phyloP scores from a whole-genome alignment of 345 rosid species.

The Populus alba region DNA sequence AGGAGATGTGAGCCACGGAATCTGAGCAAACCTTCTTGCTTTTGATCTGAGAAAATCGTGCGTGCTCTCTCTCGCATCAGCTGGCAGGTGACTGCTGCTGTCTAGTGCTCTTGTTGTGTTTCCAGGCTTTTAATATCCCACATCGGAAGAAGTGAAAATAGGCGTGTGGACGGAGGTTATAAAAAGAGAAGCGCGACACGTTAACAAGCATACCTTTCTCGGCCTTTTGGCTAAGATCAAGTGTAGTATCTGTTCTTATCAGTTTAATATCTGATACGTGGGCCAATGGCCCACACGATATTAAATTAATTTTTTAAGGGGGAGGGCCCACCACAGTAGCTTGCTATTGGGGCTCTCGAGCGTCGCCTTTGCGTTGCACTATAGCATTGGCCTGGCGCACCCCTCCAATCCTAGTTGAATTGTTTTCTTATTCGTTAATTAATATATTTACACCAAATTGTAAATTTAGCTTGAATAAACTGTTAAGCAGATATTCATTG shows the following conservation, averaged over 20 bases:
- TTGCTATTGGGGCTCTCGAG: conserved; percentile 10
- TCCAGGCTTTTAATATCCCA: neutral
- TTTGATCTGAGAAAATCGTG: neutral
- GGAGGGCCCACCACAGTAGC: neutral
- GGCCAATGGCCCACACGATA: conserved; percentile 2
- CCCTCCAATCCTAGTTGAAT: neutral
- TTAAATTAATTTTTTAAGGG: conserved; percentile 8
- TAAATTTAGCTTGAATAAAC: too few species aligned
- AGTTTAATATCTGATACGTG: conserved; percentile 16
- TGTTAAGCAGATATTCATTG: too few species aligned
- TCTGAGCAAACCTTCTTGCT: neutral
- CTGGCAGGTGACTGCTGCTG: neutral
- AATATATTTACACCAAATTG: too few species aligned
- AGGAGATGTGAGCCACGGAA: too few species aligned
- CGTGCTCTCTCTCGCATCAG: too few species aligned
- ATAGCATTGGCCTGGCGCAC: conserved; percentile 6
- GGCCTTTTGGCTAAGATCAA: conserved; percentile 65
- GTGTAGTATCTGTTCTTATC: conserved; percentile 26
- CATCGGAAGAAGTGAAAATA: neutral
- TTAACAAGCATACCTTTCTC: conserved; percentile 36
- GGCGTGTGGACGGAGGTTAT: neutral
- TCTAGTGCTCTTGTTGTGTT: neutral
- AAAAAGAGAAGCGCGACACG: rapidly evolving
- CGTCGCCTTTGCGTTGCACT: conserved; percentile 24
- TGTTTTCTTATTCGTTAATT: too few species aligned